Conservation (phyloP, 768 basidiomycete species). For the Suillus weaverae region DNA sequence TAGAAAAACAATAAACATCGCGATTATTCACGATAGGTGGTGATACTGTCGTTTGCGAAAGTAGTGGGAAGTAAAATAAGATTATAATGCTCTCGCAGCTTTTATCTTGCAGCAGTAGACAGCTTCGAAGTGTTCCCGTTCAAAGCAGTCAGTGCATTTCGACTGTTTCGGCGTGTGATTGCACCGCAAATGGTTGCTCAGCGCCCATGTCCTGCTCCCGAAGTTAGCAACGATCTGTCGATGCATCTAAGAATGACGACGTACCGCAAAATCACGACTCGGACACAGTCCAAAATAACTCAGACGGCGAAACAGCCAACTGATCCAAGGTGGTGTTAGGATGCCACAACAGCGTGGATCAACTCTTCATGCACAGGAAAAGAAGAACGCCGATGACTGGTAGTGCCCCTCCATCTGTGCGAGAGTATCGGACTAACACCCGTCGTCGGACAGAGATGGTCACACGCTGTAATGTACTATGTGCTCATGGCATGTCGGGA, state of each 20-base stretch:
- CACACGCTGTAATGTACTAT: neutral
- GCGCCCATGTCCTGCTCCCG: neutral
- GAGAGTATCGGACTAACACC: neutral
- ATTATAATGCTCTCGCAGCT: neutral
- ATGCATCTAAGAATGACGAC: neutral
- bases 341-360: too few relatives aligned
- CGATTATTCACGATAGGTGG: neutral
- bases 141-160: neutral
- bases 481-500: neutral
- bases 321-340: too few relatives aligned
- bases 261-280: neutral
- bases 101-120: neutral
- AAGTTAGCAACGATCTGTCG: neutral
- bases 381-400: neutral
- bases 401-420: neutral
- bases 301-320: neutral
- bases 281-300: neutral
- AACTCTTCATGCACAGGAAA: neutral
- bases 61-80: neutral
- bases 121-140: neutral
- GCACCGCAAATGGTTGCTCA: neutral
- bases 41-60: neutral
- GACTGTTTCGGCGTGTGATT: neutral
- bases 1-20: conserved; percentile 12
- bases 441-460: neutral